Conservation (phyloP, 208 protist species). For the Crithidia brevicula region DNA sequence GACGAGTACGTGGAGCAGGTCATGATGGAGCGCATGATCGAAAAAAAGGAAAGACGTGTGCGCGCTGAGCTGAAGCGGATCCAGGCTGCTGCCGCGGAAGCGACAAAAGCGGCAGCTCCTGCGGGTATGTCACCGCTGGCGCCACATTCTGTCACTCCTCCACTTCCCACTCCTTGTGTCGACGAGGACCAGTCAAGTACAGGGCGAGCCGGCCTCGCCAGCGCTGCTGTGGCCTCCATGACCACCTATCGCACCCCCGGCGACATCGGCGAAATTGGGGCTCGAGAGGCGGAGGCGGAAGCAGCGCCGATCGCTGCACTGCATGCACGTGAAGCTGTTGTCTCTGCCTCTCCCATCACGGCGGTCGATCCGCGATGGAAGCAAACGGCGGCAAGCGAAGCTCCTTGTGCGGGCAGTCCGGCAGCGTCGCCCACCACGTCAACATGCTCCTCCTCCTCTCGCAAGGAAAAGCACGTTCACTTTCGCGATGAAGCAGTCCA, state of each 20-base stretch:
- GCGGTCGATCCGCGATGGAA: too few species aligned
- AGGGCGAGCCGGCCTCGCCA: neutral
- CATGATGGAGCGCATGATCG: conserved; percentile 82
- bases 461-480: conserved; percentile 35
- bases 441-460: neutral
- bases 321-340: neutral
- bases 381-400: too few species aligned
- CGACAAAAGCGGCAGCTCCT: neutral
- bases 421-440: conserved; percentile 3
- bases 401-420: neutral
- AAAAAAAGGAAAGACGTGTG: conserved; percentile 81
- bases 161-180: neutral
- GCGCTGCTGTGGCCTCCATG: neutral
- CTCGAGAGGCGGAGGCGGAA: neutral
- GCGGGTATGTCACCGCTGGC: neutral
- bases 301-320: neutral
- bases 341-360: too few species aligned
- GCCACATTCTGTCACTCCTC: neutral
- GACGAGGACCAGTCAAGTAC: neutral
- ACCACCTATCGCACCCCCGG: conserved; percentile 32
- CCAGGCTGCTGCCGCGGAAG: neutral
- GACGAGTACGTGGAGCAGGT: conserved; percentile 75
- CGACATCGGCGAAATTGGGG: conserved; percentile 33
- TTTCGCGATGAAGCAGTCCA: conserved; percentile 19
- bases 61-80: conserved; percentile 43